These are phyloP conservation scores for Lobosporangium transversale DNA, from an alignment of 192 early-diverging fungal genomes.

Conservation along the genomic window DNA sequence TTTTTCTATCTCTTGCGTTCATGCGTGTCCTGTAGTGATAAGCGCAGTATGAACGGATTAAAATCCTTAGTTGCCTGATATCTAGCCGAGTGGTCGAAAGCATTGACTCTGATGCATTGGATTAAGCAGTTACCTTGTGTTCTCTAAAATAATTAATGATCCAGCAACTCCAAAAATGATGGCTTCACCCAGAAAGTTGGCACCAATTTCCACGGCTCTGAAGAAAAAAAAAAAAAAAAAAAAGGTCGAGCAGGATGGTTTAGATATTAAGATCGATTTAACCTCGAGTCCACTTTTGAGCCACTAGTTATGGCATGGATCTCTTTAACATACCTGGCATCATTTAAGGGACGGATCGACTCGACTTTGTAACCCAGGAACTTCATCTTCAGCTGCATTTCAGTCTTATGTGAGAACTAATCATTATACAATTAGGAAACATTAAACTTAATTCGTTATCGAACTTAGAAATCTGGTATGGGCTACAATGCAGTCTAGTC, in stretches of 20 bases:
- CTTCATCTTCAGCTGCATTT: slow-evolving; percentile 86
- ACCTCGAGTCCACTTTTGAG: too few relatives aligned
- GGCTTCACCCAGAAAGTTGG: slow-evolving; percentile 81
- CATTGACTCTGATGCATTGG: neutral
- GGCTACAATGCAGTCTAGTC: too few relatives aligned
- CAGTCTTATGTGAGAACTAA: slow-evolving; percentile 73
- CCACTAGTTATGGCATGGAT: too few relatives aligned
- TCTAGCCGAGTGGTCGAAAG: neutral
- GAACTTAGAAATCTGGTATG: too few relatives aligned
- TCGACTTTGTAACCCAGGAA: slow-evolving; percentile 81
- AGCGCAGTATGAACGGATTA: too few relatives aligned
- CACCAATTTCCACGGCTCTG: slow-evolving; percentile 81
- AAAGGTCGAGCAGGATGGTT: too few relatives aligned
- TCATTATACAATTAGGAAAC: too few relatives aligned
- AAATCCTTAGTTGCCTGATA: too few relatives aligned
- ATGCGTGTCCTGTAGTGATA: slow-evolving; percentile 52
- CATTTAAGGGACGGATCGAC: slow-evolving; percentile 80
- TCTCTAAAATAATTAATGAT: slow-evolving; percentile 76
- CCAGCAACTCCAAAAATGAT: slow-evolving; percentile 82
- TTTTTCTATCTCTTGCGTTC: slow-evolving; percentile 58
- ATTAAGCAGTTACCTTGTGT: slow-evolving; percentile 71
- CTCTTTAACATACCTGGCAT: slow-evolving; percentile 67
- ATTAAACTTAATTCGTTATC: too few relatives aligned
- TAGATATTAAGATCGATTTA: too few relatives aligned
- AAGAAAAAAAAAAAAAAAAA: neutral